phyloP scores from a whole-genome alignment of 2,329 filamentous ascomycete species.

The Scolecobasidium constrictum region DNA sequence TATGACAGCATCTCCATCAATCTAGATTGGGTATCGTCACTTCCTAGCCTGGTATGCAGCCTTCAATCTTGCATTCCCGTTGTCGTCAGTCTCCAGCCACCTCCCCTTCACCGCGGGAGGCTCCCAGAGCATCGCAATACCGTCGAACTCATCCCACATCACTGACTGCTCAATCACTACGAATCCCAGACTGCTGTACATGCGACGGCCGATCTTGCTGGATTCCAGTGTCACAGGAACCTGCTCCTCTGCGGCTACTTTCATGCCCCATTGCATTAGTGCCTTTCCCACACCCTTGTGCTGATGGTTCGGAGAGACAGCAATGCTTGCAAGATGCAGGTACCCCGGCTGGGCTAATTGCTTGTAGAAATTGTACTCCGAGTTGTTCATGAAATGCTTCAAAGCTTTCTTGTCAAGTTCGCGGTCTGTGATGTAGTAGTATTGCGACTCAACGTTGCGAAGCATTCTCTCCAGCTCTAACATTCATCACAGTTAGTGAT shows the following conservation, averaged over 20 bases:
- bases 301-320: not conserved
- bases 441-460: not conserved
- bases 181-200: not conserved
- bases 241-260: not conserved
- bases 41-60: no score
- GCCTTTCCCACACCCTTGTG: not conserved
- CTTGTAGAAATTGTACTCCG: not conserved
- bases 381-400: not conserved
- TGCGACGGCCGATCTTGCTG: not conserved
- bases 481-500: no score
- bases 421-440: not conserved
- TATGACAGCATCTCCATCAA: no score
- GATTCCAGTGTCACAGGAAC: constrained; percentile 4
- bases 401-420: not conserved
- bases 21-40: no score
- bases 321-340: constrained; percentile 1
- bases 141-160: not conserved
- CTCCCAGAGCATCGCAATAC: not conserved
- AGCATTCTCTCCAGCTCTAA: not conserved
- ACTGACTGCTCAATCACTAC: not conserved
- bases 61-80: not conserved
- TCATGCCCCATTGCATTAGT: not conserved
- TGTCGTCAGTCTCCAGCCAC: not conserved
- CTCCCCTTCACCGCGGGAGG: not conserved
- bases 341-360: not conserved